A percentile compares a stretch with the other conserved stretches of the same genome.
Conservation (phyloP, 2,329 filamentous ascomycete genomes). For the Sclerotinia sclerotiorum region DNA sequence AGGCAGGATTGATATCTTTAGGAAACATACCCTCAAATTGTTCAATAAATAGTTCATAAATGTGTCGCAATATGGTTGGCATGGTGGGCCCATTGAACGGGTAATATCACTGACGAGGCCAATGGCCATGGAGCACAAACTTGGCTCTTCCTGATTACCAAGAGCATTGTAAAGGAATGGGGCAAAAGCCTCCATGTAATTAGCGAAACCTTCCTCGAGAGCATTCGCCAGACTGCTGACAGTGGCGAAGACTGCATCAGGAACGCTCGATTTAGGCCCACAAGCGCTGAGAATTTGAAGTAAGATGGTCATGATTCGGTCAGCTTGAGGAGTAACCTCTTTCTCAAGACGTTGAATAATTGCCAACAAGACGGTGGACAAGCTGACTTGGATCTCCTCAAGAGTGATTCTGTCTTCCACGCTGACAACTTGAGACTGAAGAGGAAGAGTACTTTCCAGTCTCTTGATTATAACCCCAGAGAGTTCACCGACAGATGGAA, state of each 20-base stretch:
- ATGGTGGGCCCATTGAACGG: constrained; percentile 82
- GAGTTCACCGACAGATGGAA: constrained; percentile 75
- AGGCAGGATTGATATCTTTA: not conserved
- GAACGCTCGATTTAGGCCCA: constrained; percentile 85
- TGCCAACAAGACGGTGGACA: constrained; percentile 85
- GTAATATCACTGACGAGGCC: constrained; percentile 96
- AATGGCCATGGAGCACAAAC: constrained; percentile 94
- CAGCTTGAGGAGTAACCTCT: constrained; percentile 85
- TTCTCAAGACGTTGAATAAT: constrained; percentile 90
- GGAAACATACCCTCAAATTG: constrained; percentile 70
- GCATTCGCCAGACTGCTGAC: constrained; percentile 90
- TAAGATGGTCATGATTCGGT: constrained; percentile 89
- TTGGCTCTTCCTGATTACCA: constrained; percentile 91
- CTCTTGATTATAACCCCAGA: constrained; percentile 88
- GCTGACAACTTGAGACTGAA: constrained; percentile 92
- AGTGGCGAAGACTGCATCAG: constrained; percentile 88
- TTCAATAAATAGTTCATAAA: constrained; percentile 98
- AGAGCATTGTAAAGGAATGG: constrained; percentile 93
- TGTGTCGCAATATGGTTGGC: constrained; percentile 91
- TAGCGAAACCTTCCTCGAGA: constrained; percentile 87
- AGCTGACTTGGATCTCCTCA: constrained; percentile 96
- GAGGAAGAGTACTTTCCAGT: constrained; percentile 81
- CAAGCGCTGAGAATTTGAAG: constrained; percentile 77
- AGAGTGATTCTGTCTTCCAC: constrained; percentile 94
- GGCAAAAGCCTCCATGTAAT: constrained; percentile 96